A percentile compares a stretch with the other conserved stretches of the same genome.
Conservation (phyloP, 805 yeast genomes). For the Barnettozyma siamensis region DNA sequence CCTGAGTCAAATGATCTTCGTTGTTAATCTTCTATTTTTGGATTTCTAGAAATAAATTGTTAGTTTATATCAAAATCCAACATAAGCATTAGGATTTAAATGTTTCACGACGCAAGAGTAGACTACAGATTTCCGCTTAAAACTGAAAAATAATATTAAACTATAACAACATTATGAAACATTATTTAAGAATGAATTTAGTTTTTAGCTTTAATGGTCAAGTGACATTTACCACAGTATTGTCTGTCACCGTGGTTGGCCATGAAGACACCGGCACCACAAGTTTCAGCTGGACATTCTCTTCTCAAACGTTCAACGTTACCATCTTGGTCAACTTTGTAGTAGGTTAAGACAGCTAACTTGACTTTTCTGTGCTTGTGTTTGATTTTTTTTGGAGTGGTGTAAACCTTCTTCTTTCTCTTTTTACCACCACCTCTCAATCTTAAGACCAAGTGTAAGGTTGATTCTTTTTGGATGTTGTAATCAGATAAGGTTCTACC, state of each 20-base stretch:
- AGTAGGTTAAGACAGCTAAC: slow-evolving; percentile 98
- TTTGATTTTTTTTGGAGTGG: slow-evolving; percentile 99
- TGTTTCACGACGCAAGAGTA: background rate
- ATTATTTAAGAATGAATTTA: slow-evolving; percentile 20
- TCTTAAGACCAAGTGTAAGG: slow-evolving; percentile 92
- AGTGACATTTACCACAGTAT: slow-evolving; percentile 99
- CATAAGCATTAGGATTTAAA: too few relatives aligned
- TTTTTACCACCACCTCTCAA: slow-evolving; percentile 99
- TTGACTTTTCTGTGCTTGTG: slow-evolving; percentile 99
- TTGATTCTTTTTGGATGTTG: slow-evolving; percentile 98
- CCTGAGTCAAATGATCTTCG: too few relatives aligned
- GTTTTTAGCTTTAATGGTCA: slow-evolving; percentile 62
- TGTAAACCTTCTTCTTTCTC: slow-evolving; percentile 99
- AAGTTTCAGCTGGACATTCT: slow-evolving; percentile 87
- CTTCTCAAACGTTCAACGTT: slow-evolving; percentile 98
- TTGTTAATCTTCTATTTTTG: too few relatives aligned
- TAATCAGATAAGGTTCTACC: slow-evolving; percentile 96
- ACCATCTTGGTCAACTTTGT: slow-evolving; percentile 98
- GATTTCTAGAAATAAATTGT: too few relatives aligned
- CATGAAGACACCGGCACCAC: slow-evolving; percentile 99
- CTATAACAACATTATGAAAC: slow-evolving; percentile 2
- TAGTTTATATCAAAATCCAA: too few relatives aligned
- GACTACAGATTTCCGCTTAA: background rate
- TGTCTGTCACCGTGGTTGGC: slow-evolving; percentile 97
- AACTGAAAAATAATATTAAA: slow-evolving; percentile 1